These are phyloP conservation scores for Coemansia sp. DNA, from an alignment of 192 early-diverging fungal species.

Conservation along the genomic window DNA sequence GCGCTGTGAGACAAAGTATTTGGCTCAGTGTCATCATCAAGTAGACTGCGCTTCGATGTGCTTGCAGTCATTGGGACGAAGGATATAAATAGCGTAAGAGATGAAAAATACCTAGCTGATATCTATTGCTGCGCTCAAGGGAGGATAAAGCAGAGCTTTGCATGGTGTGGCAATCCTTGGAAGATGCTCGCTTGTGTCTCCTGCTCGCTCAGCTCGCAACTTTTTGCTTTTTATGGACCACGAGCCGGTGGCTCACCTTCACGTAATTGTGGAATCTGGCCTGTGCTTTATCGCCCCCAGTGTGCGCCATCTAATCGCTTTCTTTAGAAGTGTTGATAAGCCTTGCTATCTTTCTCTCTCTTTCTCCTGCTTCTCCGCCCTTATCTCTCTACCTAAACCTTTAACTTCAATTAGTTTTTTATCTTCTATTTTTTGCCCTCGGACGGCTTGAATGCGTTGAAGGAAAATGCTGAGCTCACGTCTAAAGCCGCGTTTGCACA, in stretches of 20 bases:
- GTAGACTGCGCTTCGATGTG: constrained; percentile 4
- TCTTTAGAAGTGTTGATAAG: not conserved
- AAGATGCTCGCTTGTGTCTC: not conserved
- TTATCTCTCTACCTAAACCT: not conserved
- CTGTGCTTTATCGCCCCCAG: not conserved
- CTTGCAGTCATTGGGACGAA: constrained; percentile 3
- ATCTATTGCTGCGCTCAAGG: not conserved
- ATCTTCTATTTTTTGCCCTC: constrained; percentile 1
- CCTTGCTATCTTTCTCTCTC: not conserved
- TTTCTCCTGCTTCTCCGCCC: not conserved
- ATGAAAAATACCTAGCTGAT: not conserved
- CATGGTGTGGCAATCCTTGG: not conserved
- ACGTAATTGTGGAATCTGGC: not conserved
- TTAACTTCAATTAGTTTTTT: constrained; percentile 7
- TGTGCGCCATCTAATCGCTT: not conserved
- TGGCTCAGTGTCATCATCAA: constrained; percentile 5
- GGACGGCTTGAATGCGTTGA: not conserved
- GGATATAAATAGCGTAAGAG: not conserved
- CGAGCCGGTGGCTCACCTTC: not conserved
- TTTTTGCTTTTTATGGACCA: not conserved
- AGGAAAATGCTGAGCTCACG: constrained; percentile 41
- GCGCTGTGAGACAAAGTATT: not conserved
- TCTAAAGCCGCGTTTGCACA: constrained; percentile 33
- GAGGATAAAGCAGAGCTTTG: not conserved
- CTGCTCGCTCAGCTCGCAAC: not conserved